phyloP scores from a whole-genome alignment of 2,329 filamentous ascomycete genomes.

The Fusarium multiceps region DNA sequence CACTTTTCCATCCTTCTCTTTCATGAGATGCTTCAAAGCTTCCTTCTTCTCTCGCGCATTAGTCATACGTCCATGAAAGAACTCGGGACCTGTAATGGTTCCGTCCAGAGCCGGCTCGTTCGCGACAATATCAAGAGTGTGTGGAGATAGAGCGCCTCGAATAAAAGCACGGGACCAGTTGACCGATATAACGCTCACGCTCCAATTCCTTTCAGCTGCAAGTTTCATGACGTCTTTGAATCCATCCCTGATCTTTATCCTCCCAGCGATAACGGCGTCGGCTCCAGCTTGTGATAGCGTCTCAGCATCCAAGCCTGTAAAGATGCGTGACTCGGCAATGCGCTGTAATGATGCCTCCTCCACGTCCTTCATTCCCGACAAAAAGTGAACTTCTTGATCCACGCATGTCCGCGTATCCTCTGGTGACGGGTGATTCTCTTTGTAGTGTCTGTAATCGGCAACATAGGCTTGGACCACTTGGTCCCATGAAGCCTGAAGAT shows the following conservation, averaged over 20 bases:
- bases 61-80: conserved; percentile 43
- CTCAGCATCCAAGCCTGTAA: conserved; percentile 52
- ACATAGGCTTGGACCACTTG: conserved; percentile 59
- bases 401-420: conserved; percentile 50
- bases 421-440: conserved; percentile 48
- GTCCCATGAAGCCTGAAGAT: conserved; percentile 57
- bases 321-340: conserved; percentile 58
- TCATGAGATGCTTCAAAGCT: conserved; percentile 51
- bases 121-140: conserved; percentile 53
- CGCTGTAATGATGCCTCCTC: conserved; percentile 60
- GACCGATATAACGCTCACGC: conserved; percentile 60
- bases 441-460: conserved; percentile 55
- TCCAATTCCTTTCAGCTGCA: conserved; percentile 50
- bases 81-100: conserved; percentile 55
- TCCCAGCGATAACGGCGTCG: conserved; percentile 49
- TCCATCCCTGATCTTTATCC: conserved; percentile 54
- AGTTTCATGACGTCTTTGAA: conserved; percentile 51
- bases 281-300: conserved; percentile 54
- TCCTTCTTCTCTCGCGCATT: conserved; percentile 61
- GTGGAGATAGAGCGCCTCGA: conserved; percentile 54
- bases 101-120: conserved; percentile 58
- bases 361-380: conserved; percentile 56
- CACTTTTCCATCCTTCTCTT: conserved; percentile 39
- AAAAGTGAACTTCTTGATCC: conserved; percentile 56
- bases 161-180: conserved; percentile 65